Evolutionary conservation across 768 basidiomycete species (phyloP).

Genomic region (Hebeloma cylindrosporum): DNA sequence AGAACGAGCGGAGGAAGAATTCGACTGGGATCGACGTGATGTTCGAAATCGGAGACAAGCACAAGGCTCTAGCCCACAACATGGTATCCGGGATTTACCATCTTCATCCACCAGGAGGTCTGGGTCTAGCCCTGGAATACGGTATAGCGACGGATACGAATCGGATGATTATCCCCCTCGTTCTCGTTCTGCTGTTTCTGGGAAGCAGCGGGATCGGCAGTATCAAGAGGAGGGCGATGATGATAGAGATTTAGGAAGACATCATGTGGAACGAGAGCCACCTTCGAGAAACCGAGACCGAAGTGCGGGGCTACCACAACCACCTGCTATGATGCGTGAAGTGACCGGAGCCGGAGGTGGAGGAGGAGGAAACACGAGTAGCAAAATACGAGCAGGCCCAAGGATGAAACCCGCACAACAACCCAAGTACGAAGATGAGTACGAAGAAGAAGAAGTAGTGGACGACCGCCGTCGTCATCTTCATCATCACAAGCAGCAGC

Average conservation of each 20-base stretch:
- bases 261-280: slow-evolving; percentile 3
- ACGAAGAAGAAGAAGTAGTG: slow-evolving; percentile 6
- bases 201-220: too few relatives aligned
- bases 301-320: slow-evolving; percentile 23
- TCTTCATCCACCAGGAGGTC: slow-evolving; percentile 15
- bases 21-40: slow-evolving; percentile 2
- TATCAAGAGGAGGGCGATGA: slow-evolving; percentile 17
- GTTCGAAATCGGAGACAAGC: not conserved
- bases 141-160: slow-evolving; percentile 20
- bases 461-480: slow-evolving; percentile 1
- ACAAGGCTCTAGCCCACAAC: slow-evolving; percentile 29
- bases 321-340: slow-evolving; percentile 24
- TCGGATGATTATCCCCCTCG: slow-evolving; percentile 13
- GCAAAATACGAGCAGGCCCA: slow-evolving; percentile 14
- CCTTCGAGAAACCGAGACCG: slow-evolving; percentile 6
- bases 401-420: slow-evolving; percentile 15
- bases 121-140: slow-evolving; percentile 8
- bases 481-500: not conserved
- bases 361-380: slow-evolving; percentile 1
- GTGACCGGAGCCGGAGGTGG: slow-evolving; percentile 1
- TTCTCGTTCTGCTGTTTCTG: not conserved
- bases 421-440: slow-evolving; percentile 18
- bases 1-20: slow-evolving; percentile 9
- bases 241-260: slow-evolving; percentile 18
- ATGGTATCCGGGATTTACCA: slow-evolving; percentile 46